Evolutionary conservation across 2,329 filamentous ascomycete genomes (phyloP).

Genomic region (Neurospora sp.): DNA sequence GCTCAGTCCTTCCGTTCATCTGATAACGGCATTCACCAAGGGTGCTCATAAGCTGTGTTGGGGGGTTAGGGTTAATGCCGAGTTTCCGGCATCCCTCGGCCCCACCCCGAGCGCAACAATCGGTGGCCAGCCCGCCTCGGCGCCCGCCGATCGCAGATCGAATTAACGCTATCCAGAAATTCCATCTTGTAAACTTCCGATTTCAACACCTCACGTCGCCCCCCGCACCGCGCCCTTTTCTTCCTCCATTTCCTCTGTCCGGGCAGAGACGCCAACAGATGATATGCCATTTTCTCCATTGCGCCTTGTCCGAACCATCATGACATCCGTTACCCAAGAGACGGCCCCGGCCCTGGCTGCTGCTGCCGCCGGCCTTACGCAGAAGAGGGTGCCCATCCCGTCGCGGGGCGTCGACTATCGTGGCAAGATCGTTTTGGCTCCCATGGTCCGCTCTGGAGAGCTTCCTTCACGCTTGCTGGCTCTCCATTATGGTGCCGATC

Average conservation of each 20-base stretch:
- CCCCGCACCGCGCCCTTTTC: not conserved
- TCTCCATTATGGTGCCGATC: constrained; percentile 88
- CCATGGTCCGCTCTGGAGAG: constrained; percentile 98
- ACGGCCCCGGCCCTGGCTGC: not conserved
- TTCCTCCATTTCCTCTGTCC: not conserved
- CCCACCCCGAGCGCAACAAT: not conserved
- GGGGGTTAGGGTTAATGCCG: not conserved
- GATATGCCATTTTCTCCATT: constrained; percentile 7
- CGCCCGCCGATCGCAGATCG: not conserved
- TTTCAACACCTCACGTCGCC: not conserved
- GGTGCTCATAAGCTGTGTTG: not conserved
- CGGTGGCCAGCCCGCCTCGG: not conserved
- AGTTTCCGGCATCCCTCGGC: not conserved
- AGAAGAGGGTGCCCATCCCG: constrained; percentile 71
- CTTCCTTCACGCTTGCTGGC: constrained; percentile 80
- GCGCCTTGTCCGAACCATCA: constrained; percentile 37
- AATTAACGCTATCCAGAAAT: not conserved
- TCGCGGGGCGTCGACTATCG: constrained; percentile 85
- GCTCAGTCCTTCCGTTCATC: not conserved
- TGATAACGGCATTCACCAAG: not conserved
- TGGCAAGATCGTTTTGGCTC: constrained; percentile 86
- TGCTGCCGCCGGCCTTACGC: not conserved
- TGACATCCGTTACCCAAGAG: constrained; percentile 40
- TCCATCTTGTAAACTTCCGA: not conserved
- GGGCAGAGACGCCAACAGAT: not conserved